Base-by-base conservation (phyloP, 345 rosid genomes). In the Chamaenerion angustifolium region DNA sequence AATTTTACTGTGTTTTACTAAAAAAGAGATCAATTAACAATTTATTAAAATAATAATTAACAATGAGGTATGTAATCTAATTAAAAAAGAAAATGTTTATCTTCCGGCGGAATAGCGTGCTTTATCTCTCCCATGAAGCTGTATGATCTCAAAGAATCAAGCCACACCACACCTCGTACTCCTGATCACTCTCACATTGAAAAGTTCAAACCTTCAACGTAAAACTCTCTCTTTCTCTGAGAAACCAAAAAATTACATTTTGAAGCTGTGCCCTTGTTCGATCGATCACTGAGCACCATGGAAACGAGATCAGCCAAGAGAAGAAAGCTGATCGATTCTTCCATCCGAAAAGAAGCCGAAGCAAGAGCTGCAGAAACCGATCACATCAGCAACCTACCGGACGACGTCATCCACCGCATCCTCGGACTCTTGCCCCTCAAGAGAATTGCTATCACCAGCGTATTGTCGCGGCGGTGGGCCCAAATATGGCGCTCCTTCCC, bases 261-360 rank as follows among this genome's bases (percentile, higher is more conserved):
- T 21, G 25, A 21, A 21, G 25, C 25, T 21, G 25, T 21, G 25
- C 25, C 25, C 25, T 21, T 21, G 4, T 21, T 21, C 25, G 4
- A 21, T 21, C 58, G 16, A 1, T 11, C 10, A 15, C 35, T 10
- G 15, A 12, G 6, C 11, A 54, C 45, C 23, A 84, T 84, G 88
- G 92, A 88, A 65, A 84, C 83, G 12, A 76, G 92, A 78, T 80
- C 92, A 9, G 65, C 71, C 18, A 88, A 82, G 69, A 55, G 81
- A 21, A 80, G 51, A 63, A 88, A 69, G 64, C 54, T 66, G 12
- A 58, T 61, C 37, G 37, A 69, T 56, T 50, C 16, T 40, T 66
- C 50, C 18, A 7, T 1, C 16, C 10, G 47, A 11, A 27, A 10
- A 3, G 53, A 27, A 6, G 42, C 42, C n/a, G 10, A 31, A 41